Evolutionary conservation across 768 basidiomycete genomes (phyloP), one percentile per base, ranked within the genome.

Genomic region (Russula ochroleuca): DNA sequence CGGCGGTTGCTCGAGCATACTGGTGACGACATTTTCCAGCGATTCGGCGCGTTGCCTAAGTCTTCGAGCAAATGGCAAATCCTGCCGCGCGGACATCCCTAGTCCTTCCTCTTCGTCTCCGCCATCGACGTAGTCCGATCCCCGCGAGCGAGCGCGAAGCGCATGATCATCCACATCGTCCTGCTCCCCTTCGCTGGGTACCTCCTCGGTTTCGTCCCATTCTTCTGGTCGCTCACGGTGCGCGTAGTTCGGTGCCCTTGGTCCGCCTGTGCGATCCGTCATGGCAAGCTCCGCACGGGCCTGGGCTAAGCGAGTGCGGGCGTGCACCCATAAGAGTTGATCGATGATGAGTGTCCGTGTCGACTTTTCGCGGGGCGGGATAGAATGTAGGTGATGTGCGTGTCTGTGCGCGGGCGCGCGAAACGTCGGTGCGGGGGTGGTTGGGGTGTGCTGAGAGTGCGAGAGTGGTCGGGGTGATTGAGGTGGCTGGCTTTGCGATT

Each of bases 321-420:
- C 85, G 73, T 93, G 92, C 8, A 87, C 87, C 89, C 88, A 93
- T 54, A 92, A 77, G 80, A 92, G 85, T 74, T 93, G 88, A 74
- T 94, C 92, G 61, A 94, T 84, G 69, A 93, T 94, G 61, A 93
- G 79, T 11, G 90, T 93, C 37, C 90, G 79, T 9, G 91, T 92
- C n/a, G 88, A 89, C 78, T 93, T 94, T 74, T 94, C 91, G 43
- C 89, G 77, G 3, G 90, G 92, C 2, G 91, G 91, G 37, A 94
- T 92, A 2, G 88, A 85, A 71, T 94, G 91, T 1, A 93, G 75
- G 72, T 93, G 90, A 72, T 93, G 92, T 0, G 91, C 91, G 78
- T 92, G 90, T 68, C 87, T 90, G 74, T 93, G 92, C 1, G 92
- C 91, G 9, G 88, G 88, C 2, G 88, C 83, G 66, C 79, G 82